These are phyloP conservation scores for Pinus tabuliformis DNA, from an alignment of 75 land plant genomes.

Conservation along the genomic window DNA sequence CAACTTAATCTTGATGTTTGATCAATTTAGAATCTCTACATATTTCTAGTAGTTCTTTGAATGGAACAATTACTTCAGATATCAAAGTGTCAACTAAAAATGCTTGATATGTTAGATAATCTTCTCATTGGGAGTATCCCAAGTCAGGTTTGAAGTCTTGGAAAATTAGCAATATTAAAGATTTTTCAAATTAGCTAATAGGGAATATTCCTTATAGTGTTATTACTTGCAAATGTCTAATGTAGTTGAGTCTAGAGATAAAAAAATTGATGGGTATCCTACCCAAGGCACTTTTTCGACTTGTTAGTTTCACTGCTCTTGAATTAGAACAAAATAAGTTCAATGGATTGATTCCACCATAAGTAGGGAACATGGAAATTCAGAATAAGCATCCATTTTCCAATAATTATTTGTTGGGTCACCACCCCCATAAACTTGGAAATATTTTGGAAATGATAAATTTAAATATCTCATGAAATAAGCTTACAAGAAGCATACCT, in stretches of 20 bases:
- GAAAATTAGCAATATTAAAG: constrained; percentile 44
- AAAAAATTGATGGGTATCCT: constrained; percentile 68
- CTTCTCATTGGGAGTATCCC: constrained; percentile 63
- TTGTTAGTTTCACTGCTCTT: constrained; percentile 44
- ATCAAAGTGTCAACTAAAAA: constrained; percentile 52
- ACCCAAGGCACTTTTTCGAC: constrained; percentile 59
- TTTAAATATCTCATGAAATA: constrained; percentile 61
- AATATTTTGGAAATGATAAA: constrained; percentile 44
- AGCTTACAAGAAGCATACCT: constrained; percentile 58
- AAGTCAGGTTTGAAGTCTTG: constrained; percentile 31
- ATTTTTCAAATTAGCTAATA: constrained; percentile 43
- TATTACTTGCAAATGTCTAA: constrained; percentile 42
- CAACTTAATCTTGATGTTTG: constrained; percentile 42
- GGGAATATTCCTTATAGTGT: constrained; percentile 61
- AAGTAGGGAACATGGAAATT: constrained; percentile 45
- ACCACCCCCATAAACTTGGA: constrained; percentile 54
- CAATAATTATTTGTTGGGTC: constrained; percentile 42
- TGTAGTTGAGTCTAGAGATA: constrained; percentile 53
- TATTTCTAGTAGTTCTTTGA: constrained; percentile 48
- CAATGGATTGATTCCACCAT: constrained; percentile 60
- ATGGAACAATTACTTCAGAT: constrained; percentile 49
- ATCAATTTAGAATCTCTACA: constrained; percentile 37
- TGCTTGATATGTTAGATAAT: constrained; percentile 66
- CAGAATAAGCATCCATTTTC: constrained; percentile 53
- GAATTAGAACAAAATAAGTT: constrained; percentile 60